phyloP scores from a whole-genome alignment of 352 stramenopile species.

The Phytophthora hybrid region DNA sequence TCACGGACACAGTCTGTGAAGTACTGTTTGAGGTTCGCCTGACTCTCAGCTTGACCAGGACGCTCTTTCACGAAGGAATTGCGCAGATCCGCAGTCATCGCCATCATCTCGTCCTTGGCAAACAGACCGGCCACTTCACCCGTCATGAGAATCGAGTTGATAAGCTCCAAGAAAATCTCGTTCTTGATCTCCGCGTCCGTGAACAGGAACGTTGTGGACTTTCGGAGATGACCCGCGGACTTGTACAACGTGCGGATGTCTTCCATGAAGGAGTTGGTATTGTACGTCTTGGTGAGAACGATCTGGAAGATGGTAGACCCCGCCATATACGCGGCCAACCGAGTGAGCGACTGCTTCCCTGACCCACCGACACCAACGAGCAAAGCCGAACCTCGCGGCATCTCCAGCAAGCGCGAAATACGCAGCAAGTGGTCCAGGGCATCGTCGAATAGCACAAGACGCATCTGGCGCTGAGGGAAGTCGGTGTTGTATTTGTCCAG shows the following conservation, averaged over 20 bases:
- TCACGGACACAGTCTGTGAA: conserved; percentile 98
- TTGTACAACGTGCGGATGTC: conserved; percentile 98
- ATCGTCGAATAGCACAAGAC: conserved; percentile 99
- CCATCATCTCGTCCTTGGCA: conserved; percentile 99
- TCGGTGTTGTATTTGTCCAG: conserved; percentile 98
- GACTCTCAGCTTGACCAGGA: conserved; percentile 94
- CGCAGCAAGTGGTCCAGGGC: conserved; percentile 96
- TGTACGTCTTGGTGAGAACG: conserved; percentile 99
- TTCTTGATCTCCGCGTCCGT: conserved; percentile 99
- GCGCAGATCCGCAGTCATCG: conserved; percentile 97
- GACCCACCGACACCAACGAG: conserved; percentile 98
- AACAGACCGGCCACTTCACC: conserved; percentile 98
- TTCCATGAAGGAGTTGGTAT: conserved; percentile 97
- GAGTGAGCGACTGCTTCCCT: conserved; percentile 97
- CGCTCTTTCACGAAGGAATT: conserved; percentile 96
- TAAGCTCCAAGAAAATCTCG: conserved; percentile 98
- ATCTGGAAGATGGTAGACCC: conserved; percentile 98
- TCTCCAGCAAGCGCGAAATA: conserved; percentile 97
- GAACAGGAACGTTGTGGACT: conserved; percentile 98
- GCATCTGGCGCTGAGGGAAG: conserved; percentile 96
- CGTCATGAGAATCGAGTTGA: conserved; percentile 99
- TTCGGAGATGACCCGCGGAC: conserved; percentile 95
- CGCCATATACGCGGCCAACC: conserved; percentile 97
- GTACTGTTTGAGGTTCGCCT: conserved; percentile 98
- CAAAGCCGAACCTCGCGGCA: conserved; percentile 95